These are phyloP conservation scores for Lactifluus piperatus DNA, from an alignment of 768 basidiomycete species.

Conservation along the genomic window DNA sequence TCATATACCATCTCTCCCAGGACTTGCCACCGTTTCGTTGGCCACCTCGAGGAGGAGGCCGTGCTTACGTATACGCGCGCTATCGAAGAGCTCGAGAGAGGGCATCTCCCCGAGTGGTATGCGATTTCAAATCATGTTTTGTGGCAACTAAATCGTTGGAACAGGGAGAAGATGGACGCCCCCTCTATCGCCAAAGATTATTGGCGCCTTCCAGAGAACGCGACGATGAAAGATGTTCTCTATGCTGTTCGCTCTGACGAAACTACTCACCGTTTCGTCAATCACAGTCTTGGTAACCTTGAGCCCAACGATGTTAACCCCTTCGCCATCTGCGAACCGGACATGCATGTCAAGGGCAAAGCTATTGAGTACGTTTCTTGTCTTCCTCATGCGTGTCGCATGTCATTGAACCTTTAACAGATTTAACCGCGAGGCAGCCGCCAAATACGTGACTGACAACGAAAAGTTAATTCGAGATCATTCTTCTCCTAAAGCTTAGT, in stretches of 20 bases:
- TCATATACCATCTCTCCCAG: conserved; percentile 70
- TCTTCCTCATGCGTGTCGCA: neutral
- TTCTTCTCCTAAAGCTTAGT: neutral
- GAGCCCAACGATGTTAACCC: conserved; percentile 77
- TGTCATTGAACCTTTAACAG: conserved; percentile 1
- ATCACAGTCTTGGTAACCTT: conserved; percentile 90
- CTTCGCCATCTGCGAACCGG: conserved; percentile 81
- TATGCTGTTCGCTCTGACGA: conserved; percentile 93
- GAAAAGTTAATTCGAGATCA: conserved; percentile 8
- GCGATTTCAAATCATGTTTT: conserved; percentile 4
- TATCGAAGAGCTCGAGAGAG: conserved; percentile 76
- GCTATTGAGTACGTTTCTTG: conserved; percentile 45
- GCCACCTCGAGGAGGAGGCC: conserved; percentile 90
- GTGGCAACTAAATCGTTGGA: neutral
- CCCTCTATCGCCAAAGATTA: conserved; percentile 92
- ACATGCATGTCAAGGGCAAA: conserved; percentile 75
- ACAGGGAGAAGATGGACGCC: conserved; percentile 59
- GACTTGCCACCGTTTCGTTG: conserved; percentile 86
- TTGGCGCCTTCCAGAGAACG: conserved; percentile 69
- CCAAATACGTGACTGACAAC: conserved; percentile 12
- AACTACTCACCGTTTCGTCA: conserved; percentile 88
- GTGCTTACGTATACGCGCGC: conserved; percentile 83
- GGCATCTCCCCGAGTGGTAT: conserved; percentile 74
- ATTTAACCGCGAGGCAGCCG: conserved; percentile 11
- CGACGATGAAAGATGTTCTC: conserved; percentile 80